A percentile compares a stretch with the other conserved stretches of the same genome.
Conservation (phyloP, 306 rosid species). For the Gillenia trifoliata region DNA sequence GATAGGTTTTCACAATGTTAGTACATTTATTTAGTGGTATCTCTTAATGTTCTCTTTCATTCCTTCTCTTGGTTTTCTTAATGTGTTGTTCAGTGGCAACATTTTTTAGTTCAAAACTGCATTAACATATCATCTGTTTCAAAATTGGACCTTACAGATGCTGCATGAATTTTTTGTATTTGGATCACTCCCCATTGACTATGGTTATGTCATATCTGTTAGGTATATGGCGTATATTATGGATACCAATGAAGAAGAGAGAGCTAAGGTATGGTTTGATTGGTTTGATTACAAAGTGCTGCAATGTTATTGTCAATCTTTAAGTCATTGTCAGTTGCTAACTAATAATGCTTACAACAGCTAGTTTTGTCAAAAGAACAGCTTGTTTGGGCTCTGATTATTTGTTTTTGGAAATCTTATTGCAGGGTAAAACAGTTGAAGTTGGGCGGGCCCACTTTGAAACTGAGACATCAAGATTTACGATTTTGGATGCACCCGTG, state of each 20-base stretch:
- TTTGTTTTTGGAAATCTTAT: constrained; percentile 5
- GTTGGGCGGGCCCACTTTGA: constrained; percentile 99
- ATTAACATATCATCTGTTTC: not conserved
- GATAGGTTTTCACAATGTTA: not conserved
- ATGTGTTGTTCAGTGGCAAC: not conserved
- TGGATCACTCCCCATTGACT: not conserved
- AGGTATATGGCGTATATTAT: constrained; percentile 99
- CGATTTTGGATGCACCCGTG: constrained; percentile 98
- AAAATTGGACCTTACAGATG: not conserved
- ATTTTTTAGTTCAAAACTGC: not conserved
- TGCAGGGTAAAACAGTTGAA: constrained; percentile 96
- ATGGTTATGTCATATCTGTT: constrained; percentile 15
- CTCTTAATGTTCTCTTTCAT: not conserved
- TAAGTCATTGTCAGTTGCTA: not conserved
- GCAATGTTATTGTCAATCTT: not conserved
- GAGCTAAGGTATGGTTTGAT: constrained; percentile 59
- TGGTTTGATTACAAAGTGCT: not conserved
- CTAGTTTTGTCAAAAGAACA: not conserved
- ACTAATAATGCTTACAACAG: not conserved
- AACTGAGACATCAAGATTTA: constrained; percentile 80
- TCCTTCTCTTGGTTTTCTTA: not conserved
- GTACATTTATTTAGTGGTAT: not conserved
- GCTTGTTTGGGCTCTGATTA: not conserved
- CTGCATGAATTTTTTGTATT: not conserved
- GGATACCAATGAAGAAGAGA: constrained; percentile 99